Evolutionary conservation across 306 rosid genomes (phyloP).

Genomic region (Malus sieversii): DNA sequence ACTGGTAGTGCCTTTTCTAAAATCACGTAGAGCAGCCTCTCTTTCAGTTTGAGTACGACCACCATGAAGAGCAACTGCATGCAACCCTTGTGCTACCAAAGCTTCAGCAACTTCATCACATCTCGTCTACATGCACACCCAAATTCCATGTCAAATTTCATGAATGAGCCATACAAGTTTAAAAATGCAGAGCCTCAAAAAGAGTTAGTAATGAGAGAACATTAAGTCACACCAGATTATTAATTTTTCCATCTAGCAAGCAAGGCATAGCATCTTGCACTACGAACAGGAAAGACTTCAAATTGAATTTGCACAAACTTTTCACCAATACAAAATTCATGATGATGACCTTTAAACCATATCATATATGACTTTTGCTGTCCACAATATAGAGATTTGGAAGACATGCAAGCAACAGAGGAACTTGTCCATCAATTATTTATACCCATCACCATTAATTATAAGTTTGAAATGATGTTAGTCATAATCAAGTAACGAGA

Average conservation of each 20-base stretch:
- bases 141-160: constrained; percentile 3
- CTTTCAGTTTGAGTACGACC: constrained; percentile 83
- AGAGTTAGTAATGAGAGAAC: background rate
- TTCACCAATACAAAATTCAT: background rate
- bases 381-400: background rate
- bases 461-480: constrained; percentile 4
- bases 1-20: constrained; percentile 66
- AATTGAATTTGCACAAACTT: background rate
- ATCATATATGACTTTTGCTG: background rate
- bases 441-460: background rate
- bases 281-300: background rate
- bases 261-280: background rate
- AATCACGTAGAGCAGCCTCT: constrained; percentile 73
- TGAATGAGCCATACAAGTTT: background rate
- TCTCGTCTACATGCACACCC: constrained; percentile 49
- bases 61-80: constrained; percentile 86
- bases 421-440: background rate
- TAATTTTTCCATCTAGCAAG: background rate
- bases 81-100: constrained; percentile 73
- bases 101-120: constrained; percentile 83
- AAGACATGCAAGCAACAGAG: background rate
- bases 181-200: background rate
- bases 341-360: background rate
- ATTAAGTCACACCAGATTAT: background rate
- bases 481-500: constrained; percentile 5